Evolutionary conservation across 306 rosid species (phyloP).

Genomic region (Quercus ilex): DNA sequence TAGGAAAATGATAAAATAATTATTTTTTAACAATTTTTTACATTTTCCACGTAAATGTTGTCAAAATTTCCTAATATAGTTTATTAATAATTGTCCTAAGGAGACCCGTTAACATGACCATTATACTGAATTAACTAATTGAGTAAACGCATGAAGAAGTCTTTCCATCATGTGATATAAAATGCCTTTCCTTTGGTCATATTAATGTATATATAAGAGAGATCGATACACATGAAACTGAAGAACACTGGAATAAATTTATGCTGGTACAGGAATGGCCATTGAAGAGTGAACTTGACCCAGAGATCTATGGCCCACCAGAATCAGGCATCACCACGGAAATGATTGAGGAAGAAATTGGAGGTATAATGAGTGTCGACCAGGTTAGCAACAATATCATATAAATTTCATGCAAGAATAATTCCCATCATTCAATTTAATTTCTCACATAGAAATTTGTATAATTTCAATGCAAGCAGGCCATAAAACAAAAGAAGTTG

Average conservation of each 20-base stretch:
- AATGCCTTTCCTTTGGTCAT: no score
- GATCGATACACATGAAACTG: no score
- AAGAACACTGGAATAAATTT: background rate
- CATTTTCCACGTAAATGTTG: no score
- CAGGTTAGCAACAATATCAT: slow-evolving; percentile 26
- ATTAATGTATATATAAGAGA: no score
- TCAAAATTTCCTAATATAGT: no score
- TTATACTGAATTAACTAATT: no score
- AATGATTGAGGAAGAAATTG: slow-evolving; percentile 41
- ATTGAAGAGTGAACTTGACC: slow-evolving; percentile 48
- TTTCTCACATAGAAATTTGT: background rate
- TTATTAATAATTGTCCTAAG: no score
- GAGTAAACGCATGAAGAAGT: no score
- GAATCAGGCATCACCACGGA: slow-evolving; percentile 44
- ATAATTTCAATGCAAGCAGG: slow-evolving; percentile 25
- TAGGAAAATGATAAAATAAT: no score
- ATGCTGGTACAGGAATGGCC: slow-evolving; percentile 52
- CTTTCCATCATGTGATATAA: no score
- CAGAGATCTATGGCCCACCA: slow-evolving; percentile 38
- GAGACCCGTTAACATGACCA: no score
- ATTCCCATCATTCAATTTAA: background rate
- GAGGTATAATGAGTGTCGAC: slow-evolving; percentile 33
- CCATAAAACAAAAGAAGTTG: slow-evolving; percentile 40
- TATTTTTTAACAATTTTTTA: no score
- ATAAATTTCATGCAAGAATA: background rate